Evolutionary conservation across 352 stramenopile species (phyloP).

Genomic region (Aphanomyces invadans): DNA sequence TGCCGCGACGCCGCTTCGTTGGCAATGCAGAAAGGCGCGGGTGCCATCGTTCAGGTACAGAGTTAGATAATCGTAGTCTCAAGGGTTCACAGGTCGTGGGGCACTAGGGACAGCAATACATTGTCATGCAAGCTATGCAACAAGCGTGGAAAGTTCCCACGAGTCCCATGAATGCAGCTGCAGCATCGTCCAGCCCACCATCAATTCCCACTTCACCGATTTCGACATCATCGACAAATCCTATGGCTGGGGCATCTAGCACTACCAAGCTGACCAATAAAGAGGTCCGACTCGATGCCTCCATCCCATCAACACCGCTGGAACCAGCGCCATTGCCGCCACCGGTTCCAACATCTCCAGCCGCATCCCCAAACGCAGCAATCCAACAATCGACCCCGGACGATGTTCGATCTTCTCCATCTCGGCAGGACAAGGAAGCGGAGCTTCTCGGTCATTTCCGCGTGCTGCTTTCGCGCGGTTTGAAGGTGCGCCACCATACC

Average conservation of each 20-base stretch:
- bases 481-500: constrained; percentile 15
- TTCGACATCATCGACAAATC: no score
- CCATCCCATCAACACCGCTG: background rate
- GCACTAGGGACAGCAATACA: constrained; percentile 44
- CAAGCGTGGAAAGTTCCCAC: constrained; percentile 31
- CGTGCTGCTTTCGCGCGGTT: constrained; percentile 11
- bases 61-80: no score
- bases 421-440: constrained; percentile 21
- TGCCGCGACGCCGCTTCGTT: constrained; percentile 59
- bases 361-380: background rate
- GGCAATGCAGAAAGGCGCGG: constrained; percentile 48
- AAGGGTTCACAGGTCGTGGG: background rate
- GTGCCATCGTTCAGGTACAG: constrained; percentile 39
- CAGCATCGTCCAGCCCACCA: background rate
- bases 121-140: constrained; percentile 55
- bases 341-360: background rate
- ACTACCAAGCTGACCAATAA: no score
- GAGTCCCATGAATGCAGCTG: constrained; percentile 2
- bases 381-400: background rate
- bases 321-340: background rate
- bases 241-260: no score
- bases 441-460: constrained; percentile 22
- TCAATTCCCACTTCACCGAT: background rate
- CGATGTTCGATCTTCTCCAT: background rate
- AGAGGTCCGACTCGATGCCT: background rate